A percentile compares a stretch with the other conserved stretches of the same genome.
phyloP scores from a whole-genome alignment of 225 moss, liverwort and hornwort genomes.

The Marchantia paleacea region DNA sequence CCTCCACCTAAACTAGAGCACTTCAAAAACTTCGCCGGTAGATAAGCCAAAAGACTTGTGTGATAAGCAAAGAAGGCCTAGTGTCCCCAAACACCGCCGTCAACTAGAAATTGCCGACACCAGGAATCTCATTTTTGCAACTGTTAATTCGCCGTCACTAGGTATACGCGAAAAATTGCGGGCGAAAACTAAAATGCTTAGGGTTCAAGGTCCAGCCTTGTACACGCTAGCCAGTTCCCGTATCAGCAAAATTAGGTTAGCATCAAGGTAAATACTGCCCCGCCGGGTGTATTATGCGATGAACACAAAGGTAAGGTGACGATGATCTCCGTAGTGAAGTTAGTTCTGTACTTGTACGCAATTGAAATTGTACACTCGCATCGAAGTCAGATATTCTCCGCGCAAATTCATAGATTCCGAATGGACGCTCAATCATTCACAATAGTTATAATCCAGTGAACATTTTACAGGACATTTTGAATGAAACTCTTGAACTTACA shows the following conservation, averaged over 20 bases:
- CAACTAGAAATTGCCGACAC: background rate
- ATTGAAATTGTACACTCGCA: background rate
- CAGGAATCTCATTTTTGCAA: background rate
- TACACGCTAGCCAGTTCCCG: background rate
- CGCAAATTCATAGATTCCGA: background rate
- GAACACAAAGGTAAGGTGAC: background rate
- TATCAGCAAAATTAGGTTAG: slow-evolving; percentile 5
- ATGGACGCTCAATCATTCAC: background rate
- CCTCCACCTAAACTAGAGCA: background rate
- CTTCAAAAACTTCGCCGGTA: too few relatives aligned
- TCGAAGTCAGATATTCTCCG: background rate
- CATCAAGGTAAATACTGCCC: background rate
- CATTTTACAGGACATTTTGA: background rate
- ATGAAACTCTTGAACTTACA: slow-evolving; percentile 46
- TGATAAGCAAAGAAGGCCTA: too few relatives aligned
- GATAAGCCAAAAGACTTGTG: background rate
- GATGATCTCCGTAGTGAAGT: background rate
- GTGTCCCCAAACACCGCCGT: background rate
- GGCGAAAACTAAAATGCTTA: background rate
- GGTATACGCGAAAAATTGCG: background rate
- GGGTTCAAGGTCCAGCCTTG: background rate
- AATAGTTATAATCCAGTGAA: background rate
- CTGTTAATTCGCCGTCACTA: background rate
- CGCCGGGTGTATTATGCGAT: background rate
- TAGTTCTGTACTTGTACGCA: background rate